Percentiles rank a stretch among this genome's conserved stretches.
These are phyloP conservation scores for Ascochyta pisi DNA, from an alignment of 2,329 filamentous ascomycete genomes.

Conservation along the genomic window DNA sequence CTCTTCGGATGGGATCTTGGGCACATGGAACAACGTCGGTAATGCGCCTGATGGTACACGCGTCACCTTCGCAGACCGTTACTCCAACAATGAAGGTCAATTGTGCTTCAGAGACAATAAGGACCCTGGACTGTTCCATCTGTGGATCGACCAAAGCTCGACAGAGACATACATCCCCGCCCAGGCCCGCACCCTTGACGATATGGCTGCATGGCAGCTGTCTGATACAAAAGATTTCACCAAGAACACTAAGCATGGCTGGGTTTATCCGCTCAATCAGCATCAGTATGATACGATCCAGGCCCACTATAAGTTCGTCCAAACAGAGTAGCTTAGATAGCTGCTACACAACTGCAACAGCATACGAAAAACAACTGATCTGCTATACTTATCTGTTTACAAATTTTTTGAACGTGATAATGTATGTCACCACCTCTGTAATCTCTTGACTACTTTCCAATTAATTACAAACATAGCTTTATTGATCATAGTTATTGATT, in stretches of 20 bases:
- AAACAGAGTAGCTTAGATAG: no score
- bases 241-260: constrained; percentile 11
- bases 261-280: constrained; percentile 4
- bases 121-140: constrained; percentile 5
- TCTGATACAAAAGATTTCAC: constrained; percentile 11
- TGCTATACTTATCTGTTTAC: no score
- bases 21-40: constrained; percentile 10
- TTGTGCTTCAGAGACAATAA: constrained; percentile 8
- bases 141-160: constrained; percentile 15
- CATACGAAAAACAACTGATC: no score
- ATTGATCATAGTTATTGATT: no score
- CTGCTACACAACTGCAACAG: no score
- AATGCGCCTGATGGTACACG: constrained; percentile 10
- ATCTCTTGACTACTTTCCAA: no score
- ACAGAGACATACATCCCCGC: constrained; percentile 16
- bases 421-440: no score
- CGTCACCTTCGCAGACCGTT: constrained; percentile 8
- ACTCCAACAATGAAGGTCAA: constrained; percentile 15
- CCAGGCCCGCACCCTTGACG: constrained; percentile 13
- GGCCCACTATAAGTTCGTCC: constrained; percentile 3
- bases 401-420: no score
- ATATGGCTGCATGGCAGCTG: constrained; percentile 9
- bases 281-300: constrained; percentile 4
- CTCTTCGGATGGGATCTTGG: constrained; percentile 5
- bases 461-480: no score